Evolutionary conservation across 2,329 filamentous ascomycete genomes (phyloP).

Genomic region (Zymoseptoria brevis): DNA sequence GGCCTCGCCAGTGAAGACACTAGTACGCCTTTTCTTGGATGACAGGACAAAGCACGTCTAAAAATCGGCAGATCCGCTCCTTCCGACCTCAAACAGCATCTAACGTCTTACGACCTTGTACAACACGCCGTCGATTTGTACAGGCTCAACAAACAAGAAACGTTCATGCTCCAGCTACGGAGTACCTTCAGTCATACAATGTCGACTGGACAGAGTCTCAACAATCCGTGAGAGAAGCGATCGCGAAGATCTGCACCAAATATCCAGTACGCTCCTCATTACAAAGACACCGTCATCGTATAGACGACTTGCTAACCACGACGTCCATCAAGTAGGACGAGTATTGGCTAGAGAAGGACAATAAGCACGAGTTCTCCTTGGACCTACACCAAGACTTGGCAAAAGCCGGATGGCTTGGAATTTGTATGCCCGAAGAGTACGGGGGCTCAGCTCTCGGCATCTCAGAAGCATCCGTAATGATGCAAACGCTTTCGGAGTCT

Average conservation of each 20-base stretch:
- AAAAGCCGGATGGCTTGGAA: constrained; percentile 38
- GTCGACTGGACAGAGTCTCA: constrained; percentile 36
- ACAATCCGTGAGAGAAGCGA: constrained; percentile 36
- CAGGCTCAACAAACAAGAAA: neutral
- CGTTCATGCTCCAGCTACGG: constrained; percentile 18
- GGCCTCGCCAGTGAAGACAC: neutral
- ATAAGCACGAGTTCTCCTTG: constrained; percentile 36
- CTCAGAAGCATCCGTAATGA: constrained; percentile 40
- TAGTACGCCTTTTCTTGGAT: neutral
- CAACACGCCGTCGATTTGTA: neutral
- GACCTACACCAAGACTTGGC: constrained; percentile 37
- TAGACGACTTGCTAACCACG: neutral
- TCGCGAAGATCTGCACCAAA: constrained; percentile 36
- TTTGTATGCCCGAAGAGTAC: constrained; percentile 37
- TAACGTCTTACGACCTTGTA: neutral
- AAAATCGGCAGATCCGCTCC: neutral
- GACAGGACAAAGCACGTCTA: neutral
- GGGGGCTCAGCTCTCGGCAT: constrained; percentile 37
- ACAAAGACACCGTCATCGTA: neutral
- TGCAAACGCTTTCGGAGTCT: constrained; percentile 41
- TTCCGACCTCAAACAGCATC: neutral
- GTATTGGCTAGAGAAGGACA: constrained; percentile 38
- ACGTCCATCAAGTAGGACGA: constrained; percentile 25
- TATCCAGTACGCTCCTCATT: constrained; percentile 19
- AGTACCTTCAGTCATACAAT: constrained; percentile 24